These are phyloP conservation scores for Emiliania huxleyi DNA, from an alignment of 78 protist genomes.

Conservation along the genomic window DNA sequence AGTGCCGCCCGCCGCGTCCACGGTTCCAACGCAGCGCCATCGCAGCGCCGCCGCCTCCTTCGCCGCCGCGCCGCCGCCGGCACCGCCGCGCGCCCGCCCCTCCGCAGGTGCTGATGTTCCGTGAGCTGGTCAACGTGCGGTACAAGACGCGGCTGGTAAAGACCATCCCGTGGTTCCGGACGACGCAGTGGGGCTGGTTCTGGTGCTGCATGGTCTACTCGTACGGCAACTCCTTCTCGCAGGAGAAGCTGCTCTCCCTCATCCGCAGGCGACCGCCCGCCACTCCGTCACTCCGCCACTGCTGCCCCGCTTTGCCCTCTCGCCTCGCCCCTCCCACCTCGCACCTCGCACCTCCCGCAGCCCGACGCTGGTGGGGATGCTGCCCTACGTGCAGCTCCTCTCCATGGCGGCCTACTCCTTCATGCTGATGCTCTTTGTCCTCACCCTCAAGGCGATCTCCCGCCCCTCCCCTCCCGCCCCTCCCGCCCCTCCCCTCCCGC, in stretches of 20 bases:
- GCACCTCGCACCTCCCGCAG: too few species aligned
- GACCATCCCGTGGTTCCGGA: background rate
- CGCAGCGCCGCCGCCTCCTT: too few species aligned
- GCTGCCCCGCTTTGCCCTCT: too few species aligned
- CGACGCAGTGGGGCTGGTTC: slow-evolving; percentile 23
- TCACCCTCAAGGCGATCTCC: background rate
- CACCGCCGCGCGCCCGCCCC: background rate
- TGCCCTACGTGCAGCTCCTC: background rate
- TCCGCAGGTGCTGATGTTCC: background rate
- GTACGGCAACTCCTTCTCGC: background rate
- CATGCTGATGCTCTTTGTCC: background rate
- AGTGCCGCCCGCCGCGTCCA: too few species aligned
- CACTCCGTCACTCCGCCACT: too few species aligned
- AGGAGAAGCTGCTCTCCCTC: background rate
- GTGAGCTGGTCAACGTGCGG: background rate
- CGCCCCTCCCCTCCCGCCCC: too few species aligned
- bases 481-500: too few species aligned
- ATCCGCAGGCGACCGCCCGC: too few species aligned
- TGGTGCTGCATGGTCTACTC: background rate
- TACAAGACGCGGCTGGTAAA: background rate
- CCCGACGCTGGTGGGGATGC: background rate
- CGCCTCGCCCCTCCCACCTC: too few species aligned
- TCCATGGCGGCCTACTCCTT: background rate
- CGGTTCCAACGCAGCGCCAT: too few species aligned
- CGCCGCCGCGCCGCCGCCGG: background rate